Evolutionary conservation across 805 yeast genomes (phyloP).

Genomic region (Ogataea saltuana): DNA sequence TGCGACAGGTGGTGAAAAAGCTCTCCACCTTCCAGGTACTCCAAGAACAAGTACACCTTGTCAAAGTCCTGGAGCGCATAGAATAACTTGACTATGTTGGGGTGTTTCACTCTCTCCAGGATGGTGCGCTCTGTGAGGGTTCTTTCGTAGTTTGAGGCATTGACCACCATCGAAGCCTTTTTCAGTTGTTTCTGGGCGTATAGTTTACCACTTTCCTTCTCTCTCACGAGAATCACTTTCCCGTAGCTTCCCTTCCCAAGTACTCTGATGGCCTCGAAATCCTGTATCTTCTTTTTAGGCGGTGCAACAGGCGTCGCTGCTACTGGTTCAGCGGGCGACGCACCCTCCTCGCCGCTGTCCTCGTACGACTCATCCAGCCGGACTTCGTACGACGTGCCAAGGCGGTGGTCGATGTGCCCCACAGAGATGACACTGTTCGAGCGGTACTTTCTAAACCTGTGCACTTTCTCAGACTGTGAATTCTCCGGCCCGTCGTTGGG

Average conservation of each 20-base stretch:
- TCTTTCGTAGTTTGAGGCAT: slow-evolving; percentile 59
- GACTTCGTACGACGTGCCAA: slow-evolving; percentile 53
- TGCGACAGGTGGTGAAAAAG: slow-evolving; percentile 62
- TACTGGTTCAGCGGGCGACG: too few species aligned
- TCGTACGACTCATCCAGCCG: slow-evolving; percentile 38
- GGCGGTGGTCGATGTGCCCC: slow-evolving; percentile 34
- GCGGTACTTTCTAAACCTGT: slow-evolving; percentile 29
- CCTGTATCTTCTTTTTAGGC: slow-evolving; percentile 38
- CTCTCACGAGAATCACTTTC: slow-evolving; percentile 76
- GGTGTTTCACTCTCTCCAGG: slow-evolving; percentile 69
- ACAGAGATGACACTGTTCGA: slow-evolving; percentile 35
- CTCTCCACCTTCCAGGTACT: slow-evolving; percentile 90
- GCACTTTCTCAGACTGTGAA: slow-evolving; percentile 8
- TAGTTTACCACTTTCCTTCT: slow-evolving; percentile 57
- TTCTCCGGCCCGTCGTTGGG: background rate
- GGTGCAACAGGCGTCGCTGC: slow-evolving; percentile 7
- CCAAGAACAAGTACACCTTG: slow-evolving; percentile 72
- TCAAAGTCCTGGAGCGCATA: slow-evolving; percentile 82
- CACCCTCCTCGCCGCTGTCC: slow-evolving; percentile 28
- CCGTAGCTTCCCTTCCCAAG: slow-evolving; percentile 90
- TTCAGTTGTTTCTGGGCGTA: slow-evolving; percentile 86
- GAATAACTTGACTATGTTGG: slow-evolving; percentile 76
- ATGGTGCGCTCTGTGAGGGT: slow-evolving; percentile 81
- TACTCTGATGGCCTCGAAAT: slow-evolving; percentile 74
- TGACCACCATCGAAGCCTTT: slow-evolving; percentile 75